Evolutionary conservation across 345 rosid genomes (phyloP).

Genomic region (Eucalyptus sideroxylon): DNA sequence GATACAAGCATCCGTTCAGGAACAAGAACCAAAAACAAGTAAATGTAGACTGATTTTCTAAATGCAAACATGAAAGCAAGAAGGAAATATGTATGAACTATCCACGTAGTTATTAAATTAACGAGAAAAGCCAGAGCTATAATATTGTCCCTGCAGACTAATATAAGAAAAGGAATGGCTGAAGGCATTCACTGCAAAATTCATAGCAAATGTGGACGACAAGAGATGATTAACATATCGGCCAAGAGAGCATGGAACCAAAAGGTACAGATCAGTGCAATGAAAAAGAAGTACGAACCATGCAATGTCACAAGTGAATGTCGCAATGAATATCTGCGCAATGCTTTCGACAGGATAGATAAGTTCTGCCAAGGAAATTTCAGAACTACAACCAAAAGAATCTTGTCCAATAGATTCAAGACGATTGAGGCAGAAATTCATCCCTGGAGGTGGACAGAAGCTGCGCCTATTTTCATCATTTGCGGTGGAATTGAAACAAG

Average conservation of each 20-base stretch:
- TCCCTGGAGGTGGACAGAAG: slow-evolving; percentile 40
- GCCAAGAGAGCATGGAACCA: background rate
- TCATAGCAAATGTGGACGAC: background rate
- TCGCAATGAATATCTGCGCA: slow-evolving; percentile 60
- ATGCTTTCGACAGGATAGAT: slow-evolving; percentile 60
- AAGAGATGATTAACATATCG: background rate
- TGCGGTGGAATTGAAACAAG: background rate
- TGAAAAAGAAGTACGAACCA: slow-evolving; percentile 29
- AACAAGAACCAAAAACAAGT: background rate
- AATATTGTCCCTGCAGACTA: background rate
- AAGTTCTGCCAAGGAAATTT: slow-evolving; percentile 67
- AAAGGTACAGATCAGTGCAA: background rate
- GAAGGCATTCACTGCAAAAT: background rate
- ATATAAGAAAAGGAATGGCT: background rate
- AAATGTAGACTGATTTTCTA: background rate
- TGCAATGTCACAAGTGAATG: slow-evolving; percentile 72
- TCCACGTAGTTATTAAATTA: background rate
- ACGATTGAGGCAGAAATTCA: slow-evolving; percentile 53
- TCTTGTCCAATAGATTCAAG: slow-evolving; percentile 34
- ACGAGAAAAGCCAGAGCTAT: background rate
- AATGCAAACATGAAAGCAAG: background rate
- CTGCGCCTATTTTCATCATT: background rate
- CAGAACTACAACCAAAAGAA: slow-evolving; percentile 16
- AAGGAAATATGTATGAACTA: background rate
- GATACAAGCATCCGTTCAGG: slow-evolving; percentile 1